Base-by-base conservation (phyloP, 2,329 filamentous ascomycete species). In the Cercospora canescens region DNA sequence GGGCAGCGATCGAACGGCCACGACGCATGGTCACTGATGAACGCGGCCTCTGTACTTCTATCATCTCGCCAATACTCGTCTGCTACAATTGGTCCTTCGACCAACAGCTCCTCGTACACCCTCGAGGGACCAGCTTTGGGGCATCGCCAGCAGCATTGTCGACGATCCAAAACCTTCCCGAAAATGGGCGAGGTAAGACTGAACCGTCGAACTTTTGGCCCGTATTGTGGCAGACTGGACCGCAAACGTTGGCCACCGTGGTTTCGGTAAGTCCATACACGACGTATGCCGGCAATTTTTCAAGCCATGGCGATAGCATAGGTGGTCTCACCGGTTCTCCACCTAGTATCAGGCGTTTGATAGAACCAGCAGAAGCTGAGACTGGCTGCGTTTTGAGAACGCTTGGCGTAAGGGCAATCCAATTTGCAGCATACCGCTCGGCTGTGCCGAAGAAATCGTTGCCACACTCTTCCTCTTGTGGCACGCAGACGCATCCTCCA, bases 171-270 rank as follows among this genome's bases (percentile, higher is more conserved):
- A 45, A 21, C 39, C 8, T 45, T n/a, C 39, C 39, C n/a, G 39
- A 45, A 11, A 45, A 45, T 3, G 39, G 39, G 5, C 1, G 18
- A 1, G 39, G 39, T 18, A 45, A 45, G 39, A 45, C 39, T 18
- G 39, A 45, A 18, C 39, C n/a, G 70, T 52, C 76, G 69, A 8
- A 73, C 70, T 18, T 48, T 28, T n/a, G 45, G 30, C 57, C 62
- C 12, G 39, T 60, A 24, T 52, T 28, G n/a, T 32, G 7, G n/a
- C n/a, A 9, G 16, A 65, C 45, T 2, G 52, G 39, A 16, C 60
- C 37, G 35, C 41, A 37, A 26, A 24, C 18, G 32, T 39, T 41
- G 7, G 34, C 56, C 4, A 59, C 39, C 28, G 56, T 28, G 8
- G 30, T 18, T 54, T 54, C 50, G 3, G 54, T 56, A 2, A 54